A percentile compares a stretch with the other conserved stretches of the same genome.
Conservation (phyloP, 176 grass and related monocot genomes). For the Ampelocalamus luodianensis region DNA sequence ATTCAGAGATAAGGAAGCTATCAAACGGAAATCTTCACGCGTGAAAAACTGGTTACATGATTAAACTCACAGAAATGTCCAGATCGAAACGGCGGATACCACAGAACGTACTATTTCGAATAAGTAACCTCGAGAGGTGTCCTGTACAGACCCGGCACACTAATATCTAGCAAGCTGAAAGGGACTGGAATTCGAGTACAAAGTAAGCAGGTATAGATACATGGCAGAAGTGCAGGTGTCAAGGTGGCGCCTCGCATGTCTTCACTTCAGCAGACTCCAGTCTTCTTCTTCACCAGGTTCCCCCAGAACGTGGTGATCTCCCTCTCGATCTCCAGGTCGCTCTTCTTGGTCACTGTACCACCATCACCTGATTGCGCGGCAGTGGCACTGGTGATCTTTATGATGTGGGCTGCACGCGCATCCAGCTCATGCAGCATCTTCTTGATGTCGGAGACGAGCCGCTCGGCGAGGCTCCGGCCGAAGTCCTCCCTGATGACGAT, state of each 20-base stretch:
- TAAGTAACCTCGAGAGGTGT: neutral
- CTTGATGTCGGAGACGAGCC: slow-evolving; percentile 52
- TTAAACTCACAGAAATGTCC: neutral
- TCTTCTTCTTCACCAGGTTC: slow-evolving; percentile 46
- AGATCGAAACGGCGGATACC: neutral
- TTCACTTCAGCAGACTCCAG: slow-evolving; percentile 52
- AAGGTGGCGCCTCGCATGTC: neutral
- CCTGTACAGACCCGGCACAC: neutral
- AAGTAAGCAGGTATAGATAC: neutral
- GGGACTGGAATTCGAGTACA: neutral
- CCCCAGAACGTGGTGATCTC: slow-evolving; percentile 41
- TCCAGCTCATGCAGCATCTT: slow-evolving; percentile 68
- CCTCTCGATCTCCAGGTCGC: slow-evolving; percentile 42
- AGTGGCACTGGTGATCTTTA: slow-evolving; percentile 28
- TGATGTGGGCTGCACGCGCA: slow-evolving; percentile 15
- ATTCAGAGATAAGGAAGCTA: too few species aligned
- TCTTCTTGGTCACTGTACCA: slow-evolving; percentile 39
- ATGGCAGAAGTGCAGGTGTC: neutral
- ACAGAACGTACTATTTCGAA: too few species aligned
- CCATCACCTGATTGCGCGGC: neutral
- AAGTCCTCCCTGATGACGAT: slow-evolving; percentile 89
- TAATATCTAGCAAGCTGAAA: neutral
- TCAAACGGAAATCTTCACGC: too few species aligned
- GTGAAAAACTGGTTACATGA: too few species aligned
- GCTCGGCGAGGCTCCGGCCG: slow-evolving; percentile 61